Conservation (phyloP, 176 grass and related monocot genomes). For the Tillandsia leiboldiana region DNA sequence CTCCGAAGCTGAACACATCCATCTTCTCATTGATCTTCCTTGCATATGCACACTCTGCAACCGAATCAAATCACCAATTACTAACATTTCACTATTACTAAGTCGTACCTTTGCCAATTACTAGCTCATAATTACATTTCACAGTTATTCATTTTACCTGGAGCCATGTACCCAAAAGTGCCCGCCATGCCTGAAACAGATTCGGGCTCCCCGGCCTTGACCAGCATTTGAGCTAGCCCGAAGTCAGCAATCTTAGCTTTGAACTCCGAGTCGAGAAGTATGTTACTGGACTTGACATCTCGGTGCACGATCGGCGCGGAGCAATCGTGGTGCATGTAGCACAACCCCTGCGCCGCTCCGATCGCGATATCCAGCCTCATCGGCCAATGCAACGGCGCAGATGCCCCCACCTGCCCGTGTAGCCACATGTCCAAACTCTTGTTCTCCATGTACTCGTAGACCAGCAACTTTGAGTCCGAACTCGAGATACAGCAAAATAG, state of each 20-base stretch:
- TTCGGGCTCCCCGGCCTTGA: conserved; percentile 29
- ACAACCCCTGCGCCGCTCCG: conserved; percentile 32
- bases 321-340: conserved; percentile 57
- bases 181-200: conserved; percentile 24
- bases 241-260: conserved; percentile 49
- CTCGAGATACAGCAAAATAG: conserved; percentile 37
- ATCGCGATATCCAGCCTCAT: conserved; percentile 36
- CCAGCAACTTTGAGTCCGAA: conserved; percentile 25
- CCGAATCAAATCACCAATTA: neutral
- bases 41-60: conserved; percentile 27
- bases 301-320: conserved; percentile 33
- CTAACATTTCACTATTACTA: neutral
- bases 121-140: conserved; percentile 3
- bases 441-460: conserved; percentile 63
- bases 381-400: conserved; percentile 22
- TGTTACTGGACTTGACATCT: conserved; percentile 54
- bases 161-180: conserved; percentile 59
- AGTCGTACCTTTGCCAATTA: neutral
- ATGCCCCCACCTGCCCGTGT: neutral
- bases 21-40: conserved; percentile 51
- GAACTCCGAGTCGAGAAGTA: conserved; percentile 31
- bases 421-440: conserved; percentile 47
- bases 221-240: conserved; percentile 25
- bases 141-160: conserved; percentile 21
- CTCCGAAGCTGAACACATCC: conserved; percentile 54